Percentiles rank a stretch among this genome's conserved stretches.
These are phyloP conservation scores for Neofusicoccum sp. DNA, from an alignment of 2,329 filamentous ascomycete genomes.

Conservation along the genomic window DNA sequence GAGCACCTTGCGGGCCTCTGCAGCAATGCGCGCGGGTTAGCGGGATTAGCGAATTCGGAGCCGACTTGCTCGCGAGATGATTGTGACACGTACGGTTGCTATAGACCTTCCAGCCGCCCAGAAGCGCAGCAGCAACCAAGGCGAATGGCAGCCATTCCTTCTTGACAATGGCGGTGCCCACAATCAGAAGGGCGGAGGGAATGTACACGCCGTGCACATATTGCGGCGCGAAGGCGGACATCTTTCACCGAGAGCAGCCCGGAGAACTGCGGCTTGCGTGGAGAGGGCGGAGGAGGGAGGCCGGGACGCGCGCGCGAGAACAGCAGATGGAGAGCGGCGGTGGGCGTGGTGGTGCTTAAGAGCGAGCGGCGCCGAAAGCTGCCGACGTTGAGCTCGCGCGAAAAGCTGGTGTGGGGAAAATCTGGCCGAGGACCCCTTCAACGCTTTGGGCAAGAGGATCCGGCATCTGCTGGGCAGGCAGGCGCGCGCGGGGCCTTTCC, in stretches of 20 bases:
- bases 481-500: neutral
- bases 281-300: neutral
- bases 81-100: conserved; percentile 59
- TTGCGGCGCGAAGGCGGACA: conserved; percentile 48
- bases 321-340: neutral
- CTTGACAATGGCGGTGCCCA: conserved; percentile 77
- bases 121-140: conserved; percentile 60
- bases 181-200: conserved; percentile 73
- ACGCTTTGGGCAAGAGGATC: conserved; percentile 9
- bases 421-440: conserved; percentile 10
- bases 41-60: conserved; percentile 2
- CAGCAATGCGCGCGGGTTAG: conserved; percentile 2
- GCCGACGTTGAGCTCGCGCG: conserved; percentile 10
- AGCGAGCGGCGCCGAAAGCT: neutral
- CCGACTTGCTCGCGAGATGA: neutral
- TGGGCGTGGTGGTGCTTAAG: neutral
- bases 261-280: neutral
- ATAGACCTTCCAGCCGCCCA: conserved; percentile 71
- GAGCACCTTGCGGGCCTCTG: conserved; percentile 77
- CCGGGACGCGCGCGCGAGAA: neutral
- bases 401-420: conserved; percentile 15
- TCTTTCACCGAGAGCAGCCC: neutral
- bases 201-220: conserved; percentile 81
- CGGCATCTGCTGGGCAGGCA: neutral
- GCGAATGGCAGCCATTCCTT: conserved; percentile 68